Percentiles rank a stretch among this genome's conserved stretches.
Conservation (phyloP, 2,329 filamentous ascomycete species). For the Myriosclerotinia curreyana region DNA sequence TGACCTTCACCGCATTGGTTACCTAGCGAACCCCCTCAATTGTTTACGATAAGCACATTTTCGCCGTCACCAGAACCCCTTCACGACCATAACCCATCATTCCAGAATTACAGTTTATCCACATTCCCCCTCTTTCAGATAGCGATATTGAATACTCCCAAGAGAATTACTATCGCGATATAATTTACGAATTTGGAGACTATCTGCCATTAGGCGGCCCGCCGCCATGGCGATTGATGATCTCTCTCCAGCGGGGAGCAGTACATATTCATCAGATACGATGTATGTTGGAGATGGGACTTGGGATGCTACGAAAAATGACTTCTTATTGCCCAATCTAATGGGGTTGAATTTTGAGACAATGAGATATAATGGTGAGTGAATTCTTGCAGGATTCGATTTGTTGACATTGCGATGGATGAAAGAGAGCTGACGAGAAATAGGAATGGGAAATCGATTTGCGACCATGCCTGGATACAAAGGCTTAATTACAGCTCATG, state of each 20-base stretch:
- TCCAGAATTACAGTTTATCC: constrained; percentile 1
- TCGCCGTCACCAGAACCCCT: constrained; percentile 3
- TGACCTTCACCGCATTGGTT: constrained; percentile 12
- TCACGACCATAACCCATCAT: constrained; percentile 6
- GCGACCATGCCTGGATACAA: constrained; percentile 67
- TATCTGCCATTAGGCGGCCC: constrained; percentile 28
- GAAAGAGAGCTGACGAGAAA: constrained; percentile 4
- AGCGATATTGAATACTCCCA: background rate
- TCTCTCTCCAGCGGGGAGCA: constrained; percentile 60
- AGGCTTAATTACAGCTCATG: constrained; percentile 66
- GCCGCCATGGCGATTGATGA: constrained; percentile 37
- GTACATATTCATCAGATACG: constrained; percentile 70
- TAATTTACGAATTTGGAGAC: background rate
- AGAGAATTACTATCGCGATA: background rate
- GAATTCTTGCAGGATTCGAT: constrained; percentile 25
- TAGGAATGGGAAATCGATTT: constrained; percentile 79
- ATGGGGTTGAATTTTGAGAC: constrained; percentile 75
- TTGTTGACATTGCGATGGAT: constrained; percentile 23
- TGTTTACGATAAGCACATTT: constrained; percentile 23
- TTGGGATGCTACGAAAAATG: constrained; percentile 75
- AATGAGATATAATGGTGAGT: constrained; percentile 75
- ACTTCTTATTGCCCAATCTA: constrained; percentile 74
- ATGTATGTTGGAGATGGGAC: constrained; percentile 78
- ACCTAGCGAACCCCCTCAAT: constrained; percentile 17
- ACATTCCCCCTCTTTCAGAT: background rate